A percentile compares a stretch with the other conserved stretches of the same genome.
These are phyloP conservation scores for Strobilomyces echinocephalus DNA, from an alignment of 768 basidiomycete genomes.

Conservation along the genomic window DNA sequence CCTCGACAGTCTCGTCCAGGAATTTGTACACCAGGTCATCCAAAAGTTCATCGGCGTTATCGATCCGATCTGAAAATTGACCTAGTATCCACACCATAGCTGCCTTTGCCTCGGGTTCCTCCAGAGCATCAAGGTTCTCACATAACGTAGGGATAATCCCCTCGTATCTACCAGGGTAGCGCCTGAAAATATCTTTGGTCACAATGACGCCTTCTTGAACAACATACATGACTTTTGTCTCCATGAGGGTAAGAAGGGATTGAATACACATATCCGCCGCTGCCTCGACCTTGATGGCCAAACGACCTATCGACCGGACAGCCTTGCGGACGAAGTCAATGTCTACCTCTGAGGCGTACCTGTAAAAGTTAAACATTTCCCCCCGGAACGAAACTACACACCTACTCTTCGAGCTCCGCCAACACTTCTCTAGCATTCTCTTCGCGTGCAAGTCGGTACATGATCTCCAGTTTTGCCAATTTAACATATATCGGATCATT, in stretches of 20 bases:
- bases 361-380: slow-evolving; percentile 24
- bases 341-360: slow-evolving; percentile 97
- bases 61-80: slow-evolving; percentile 92
- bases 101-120: slow-evolving; percentile 95
- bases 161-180: slow-evolving; percentile 96
- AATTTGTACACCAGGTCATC: slow-evolving; percentile 89
- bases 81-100: slow-evolving; percentile 98
- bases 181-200: slow-evolving; percentile 95
- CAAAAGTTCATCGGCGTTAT: slow-evolving; percentile 91
- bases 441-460: slow-evolving; percentile 94
- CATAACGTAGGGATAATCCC: slow-evolving; percentile 92
- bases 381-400: not conserved
- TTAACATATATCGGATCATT: slow-evolving; percentile 99
- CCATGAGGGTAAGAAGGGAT: slow-evolving; percentile 78
- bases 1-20: slow-evolving; percentile 91
- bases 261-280: slow-evolving; percentile 90
- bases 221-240: slow-evolving; percentile 92
- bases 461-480: slow-evolving; percentile 95
- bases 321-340: slow-evolving; percentile 98
- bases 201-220: slow-evolving; percentile 97
- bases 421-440: slow-evolving; percentile 92
- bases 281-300: slow-evolving; percentile 94
- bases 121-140: slow-evolving; percentile 84
- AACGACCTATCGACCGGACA: slow-evolving; percentile 91
- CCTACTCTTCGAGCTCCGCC: slow-evolving; percentile 91